A percentile compares a stretch with the other conserved stretches of the same genome.
These are phyloP conservation scores for Suhomyces atakaporum DNA, from an alignment of 1,139 yeast genomes.

Conservation along the genomic window DNA sequence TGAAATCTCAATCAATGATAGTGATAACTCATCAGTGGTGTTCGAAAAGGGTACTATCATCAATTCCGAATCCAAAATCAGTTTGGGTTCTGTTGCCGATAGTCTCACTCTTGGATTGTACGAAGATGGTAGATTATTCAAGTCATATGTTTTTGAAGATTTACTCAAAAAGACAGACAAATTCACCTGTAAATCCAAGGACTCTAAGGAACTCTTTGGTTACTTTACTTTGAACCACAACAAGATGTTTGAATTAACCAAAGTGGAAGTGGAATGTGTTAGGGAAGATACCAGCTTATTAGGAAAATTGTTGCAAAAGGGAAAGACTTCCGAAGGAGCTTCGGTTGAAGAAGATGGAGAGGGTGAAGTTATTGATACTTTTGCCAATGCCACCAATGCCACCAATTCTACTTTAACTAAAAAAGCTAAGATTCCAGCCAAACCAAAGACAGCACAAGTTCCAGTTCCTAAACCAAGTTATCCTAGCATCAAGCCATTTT, in stretches of 20 bases:
- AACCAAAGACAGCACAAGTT: constrained; percentile 19
- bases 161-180: constrained; percentile 39
- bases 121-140: constrained; percentile 56
- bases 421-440: constrained; percentile 19
- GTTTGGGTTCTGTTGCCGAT: constrained; percentile 34
- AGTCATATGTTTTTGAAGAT: constrained; percentile 34
- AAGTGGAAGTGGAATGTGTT: constrained; percentile 45
- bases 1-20: constrained; percentile 36
- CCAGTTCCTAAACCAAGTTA: constrained; percentile 35
- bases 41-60: constrained; percentile 46
- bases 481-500: constrained; percentile 49
- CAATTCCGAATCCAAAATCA: constrained; percentile 30
- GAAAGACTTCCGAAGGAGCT: constrained; percentile 17
- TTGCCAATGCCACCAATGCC: constrained; percentile 17
- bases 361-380: constrained; percentile 11
- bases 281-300: constrained; percentile 27
- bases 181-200: constrained; percentile 47
- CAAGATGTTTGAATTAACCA: constrained; percentile 49
- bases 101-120: constrained; percentile 46
- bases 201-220: constrained; percentile 36
- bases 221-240: constrained; percentile 51
- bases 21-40: constrained; percentile 32
- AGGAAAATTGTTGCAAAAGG: constrained; percentile 29
- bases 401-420: constrained; percentile 17
- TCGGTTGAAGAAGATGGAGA: constrained; percentile 18